A percentile compares a stretch with the other conserved stretches of the same genome.
These are phyloP conservation scores for Ophiostoma himal-ulmi DNA, from an alignment of 2,329 filamentous ascomycete genomes.

Conservation along the genomic window DNA sequence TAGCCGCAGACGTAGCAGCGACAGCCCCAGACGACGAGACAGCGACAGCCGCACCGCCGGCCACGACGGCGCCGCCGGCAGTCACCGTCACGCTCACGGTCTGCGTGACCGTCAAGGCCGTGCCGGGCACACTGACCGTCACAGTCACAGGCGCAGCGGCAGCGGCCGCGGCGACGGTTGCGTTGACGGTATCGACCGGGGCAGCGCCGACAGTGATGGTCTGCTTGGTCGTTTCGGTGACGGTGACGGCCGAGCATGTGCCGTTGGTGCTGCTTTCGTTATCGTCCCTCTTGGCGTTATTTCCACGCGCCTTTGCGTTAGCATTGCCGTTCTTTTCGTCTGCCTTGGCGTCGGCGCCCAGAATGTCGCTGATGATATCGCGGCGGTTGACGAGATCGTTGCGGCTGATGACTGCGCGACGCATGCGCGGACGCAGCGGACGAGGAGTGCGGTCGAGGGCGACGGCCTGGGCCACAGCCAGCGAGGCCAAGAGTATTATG, in stretches of 20 bases:
- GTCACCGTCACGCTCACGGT: neutral
- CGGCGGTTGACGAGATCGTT: neutral
- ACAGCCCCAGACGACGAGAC: neutral
- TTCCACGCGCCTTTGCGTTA: neutral
- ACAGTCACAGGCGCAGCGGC: neutral
- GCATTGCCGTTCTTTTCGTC: neutral
- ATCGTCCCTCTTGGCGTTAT: neutral
- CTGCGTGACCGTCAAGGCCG: neutral
- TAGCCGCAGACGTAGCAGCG: neutral
- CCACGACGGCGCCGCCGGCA: neutral
- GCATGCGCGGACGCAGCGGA: neutral
- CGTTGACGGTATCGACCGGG: neutral
- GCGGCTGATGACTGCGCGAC: neutral
- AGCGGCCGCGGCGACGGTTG: neutral
- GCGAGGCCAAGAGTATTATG: neutral
- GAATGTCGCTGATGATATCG: neutral
- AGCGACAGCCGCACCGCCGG: neutral
- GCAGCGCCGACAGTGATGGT: constrained; percentile 2
- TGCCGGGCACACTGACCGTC: neutral
- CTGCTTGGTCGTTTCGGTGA: neutral
- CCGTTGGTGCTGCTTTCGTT: constrained; percentile 10
- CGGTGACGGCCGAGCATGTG: constrained; percentile 11
- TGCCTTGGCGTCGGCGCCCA: neutral
- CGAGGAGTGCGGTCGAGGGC: neutral
- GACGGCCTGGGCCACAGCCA: neutral